These are phyloP conservation scores for Dendrobium officinale DNA, from an alignment of 106 monocot genomes.

Conservation along the genomic window DNA sequence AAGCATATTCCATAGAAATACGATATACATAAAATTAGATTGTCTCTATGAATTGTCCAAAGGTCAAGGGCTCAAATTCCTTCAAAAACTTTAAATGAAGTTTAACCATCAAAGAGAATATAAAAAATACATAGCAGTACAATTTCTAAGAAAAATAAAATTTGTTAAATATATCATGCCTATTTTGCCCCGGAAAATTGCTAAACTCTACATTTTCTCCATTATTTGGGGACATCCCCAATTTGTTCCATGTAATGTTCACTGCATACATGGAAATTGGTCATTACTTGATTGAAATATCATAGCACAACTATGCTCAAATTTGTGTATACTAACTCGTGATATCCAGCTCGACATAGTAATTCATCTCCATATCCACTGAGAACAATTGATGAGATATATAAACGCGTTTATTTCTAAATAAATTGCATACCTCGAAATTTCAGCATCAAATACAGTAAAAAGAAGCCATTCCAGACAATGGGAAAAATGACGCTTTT, in stretches of 20 bases:
- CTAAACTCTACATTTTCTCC: too few species aligned
- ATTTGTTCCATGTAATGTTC: background rate
- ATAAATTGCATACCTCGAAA: conserved; percentile 71
- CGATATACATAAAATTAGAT: too few species aligned
- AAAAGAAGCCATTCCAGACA: conserved; percentile 99
- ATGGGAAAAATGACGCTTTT: conserved; percentile 94
- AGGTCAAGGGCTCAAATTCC: too few species aligned
- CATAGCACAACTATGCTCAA: background rate
- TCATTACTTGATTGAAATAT: background rate
- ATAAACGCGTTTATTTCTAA: background rate
- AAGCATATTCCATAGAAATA: too few species aligned
- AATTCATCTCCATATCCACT: background rate
- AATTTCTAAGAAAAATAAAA: too few species aligned
- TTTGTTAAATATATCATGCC: too few species aligned
- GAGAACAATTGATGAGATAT: background rate
- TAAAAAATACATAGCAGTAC: too few species aligned
- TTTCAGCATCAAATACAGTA: conserved; percentile 99
- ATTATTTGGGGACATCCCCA: too few species aligned
- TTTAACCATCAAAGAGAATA: too few species aligned
- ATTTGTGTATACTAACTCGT: background rate
- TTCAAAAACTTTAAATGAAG: too few species aligned
- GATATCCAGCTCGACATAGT: background rate
- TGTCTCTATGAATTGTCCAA: too few species aligned
- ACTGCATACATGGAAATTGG: background rate
- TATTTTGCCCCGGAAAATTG: too few species aligned